These are phyloP conservation scores for Ophiostoma angusticollis DNA, from an alignment of 2,329 filamentous ascomycete genomes.

Conservation along the genomic window DNA sequence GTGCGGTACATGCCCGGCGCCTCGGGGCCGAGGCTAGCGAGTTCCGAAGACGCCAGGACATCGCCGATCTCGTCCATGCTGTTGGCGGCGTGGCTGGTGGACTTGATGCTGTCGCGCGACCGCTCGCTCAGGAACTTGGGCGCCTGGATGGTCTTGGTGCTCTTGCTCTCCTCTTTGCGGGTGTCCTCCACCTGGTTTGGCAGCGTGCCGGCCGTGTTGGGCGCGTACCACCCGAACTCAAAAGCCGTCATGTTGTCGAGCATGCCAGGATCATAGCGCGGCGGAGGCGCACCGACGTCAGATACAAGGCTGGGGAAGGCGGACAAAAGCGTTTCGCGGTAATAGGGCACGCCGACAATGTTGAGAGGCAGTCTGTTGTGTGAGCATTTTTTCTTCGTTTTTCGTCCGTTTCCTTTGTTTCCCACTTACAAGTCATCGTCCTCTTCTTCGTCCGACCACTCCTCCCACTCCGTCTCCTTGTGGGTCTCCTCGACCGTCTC, in stretches of 20 bases:
- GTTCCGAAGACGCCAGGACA: slow-evolving; percentile 52
- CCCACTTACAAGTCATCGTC: slow-evolving; percentile 7
- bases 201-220: slow-evolving; percentile 57
- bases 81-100: slow-evolving; percentile 28
- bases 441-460: slow-evolving; percentile 14
- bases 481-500: slow-evolving; percentile 45
- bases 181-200: slow-evolving; percentile 79
- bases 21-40: slow-evolving; percentile 66
- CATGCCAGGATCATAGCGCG: slow-evolving; percentile 59
- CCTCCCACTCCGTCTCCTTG: slow-evolving; percentile 14
- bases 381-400: too few relatives aligned
- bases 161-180: slow-evolving; percentile 43
- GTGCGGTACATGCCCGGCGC: slow-evolving; percentile 82
- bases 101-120: slow-evolving; percentile 47
- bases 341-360: slow-evolving; percentile 82
- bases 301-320: slow-evolving; percentile 77
- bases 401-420: not conserved
- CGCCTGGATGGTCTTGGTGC: slow-evolving; percentile 51
- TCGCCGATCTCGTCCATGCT: slow-evolving; percentile 46
- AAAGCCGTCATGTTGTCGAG: slow-evolving; percentile 54
- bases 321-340: slow-evolving; percentile 75
- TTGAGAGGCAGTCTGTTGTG: slow-evolving; percentile 60
- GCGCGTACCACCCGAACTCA: slow-evolving; percentile 67
- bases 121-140: slow-evolving; percentile 95
- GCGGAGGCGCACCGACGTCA: slow-evolving; percentile 72